Percentiles rank a stretch among this genome's conserved stretches.
phyloP scores from a whole-genome alignment of 495 filamentous ascomycete species.

The Aspergillus diversus region DNA sequence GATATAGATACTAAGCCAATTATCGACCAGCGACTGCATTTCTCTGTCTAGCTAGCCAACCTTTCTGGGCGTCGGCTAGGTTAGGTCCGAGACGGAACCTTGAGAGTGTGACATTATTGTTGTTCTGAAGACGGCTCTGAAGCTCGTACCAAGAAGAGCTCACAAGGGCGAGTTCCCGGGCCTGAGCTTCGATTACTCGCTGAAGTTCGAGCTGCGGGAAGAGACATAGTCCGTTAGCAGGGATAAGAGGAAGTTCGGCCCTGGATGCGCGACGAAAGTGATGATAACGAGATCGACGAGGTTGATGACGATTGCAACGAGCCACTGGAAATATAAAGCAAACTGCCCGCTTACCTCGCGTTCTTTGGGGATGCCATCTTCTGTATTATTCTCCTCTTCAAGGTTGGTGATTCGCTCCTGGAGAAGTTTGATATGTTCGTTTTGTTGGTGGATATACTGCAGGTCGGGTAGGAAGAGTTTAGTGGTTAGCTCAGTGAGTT shows the following conservation, averaged over 20 bases:
- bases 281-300: constrained; percentile 1
- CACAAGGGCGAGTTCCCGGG: constrained; percentile 81
- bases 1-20: constrained; percentile 9
- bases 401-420: constrained; percentile 58
- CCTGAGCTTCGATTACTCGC: constrained; percentile 67
- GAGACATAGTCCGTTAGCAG: constrained; percentile 23
- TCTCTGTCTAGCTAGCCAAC: constrained; percentile 91
- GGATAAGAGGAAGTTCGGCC: constrained; percentile 7
- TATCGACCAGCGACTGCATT: constrained; percentile 61
- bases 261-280: not conserved
- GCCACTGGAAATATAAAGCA: constrained; percentile 1
- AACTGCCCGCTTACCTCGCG: constrained; percentile 44
- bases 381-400: constrained; percentile 47
- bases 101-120: constrained; percentile 74
- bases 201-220: constrained; percentile 59
- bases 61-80: constrained; percentile 76
- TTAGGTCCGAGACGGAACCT: constrained; percentile 49
- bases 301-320: constrained; percentile 7
- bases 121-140: constrained; percentile 80
- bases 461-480: constrained; percentile 1
- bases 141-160: constrained; percentile 92
- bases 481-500: not conserved
- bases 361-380: constrained; percentile 52
- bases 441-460: constrained; percentile 65
- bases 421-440: constrained; percentile 60